Percentiles rank a stretch among this genome's conserved stretches.
Evolutionary conservation across 2,329 filamentous ascomycete species (phyloP).

Genomic region (Grosmannia penicillata): DNA sequence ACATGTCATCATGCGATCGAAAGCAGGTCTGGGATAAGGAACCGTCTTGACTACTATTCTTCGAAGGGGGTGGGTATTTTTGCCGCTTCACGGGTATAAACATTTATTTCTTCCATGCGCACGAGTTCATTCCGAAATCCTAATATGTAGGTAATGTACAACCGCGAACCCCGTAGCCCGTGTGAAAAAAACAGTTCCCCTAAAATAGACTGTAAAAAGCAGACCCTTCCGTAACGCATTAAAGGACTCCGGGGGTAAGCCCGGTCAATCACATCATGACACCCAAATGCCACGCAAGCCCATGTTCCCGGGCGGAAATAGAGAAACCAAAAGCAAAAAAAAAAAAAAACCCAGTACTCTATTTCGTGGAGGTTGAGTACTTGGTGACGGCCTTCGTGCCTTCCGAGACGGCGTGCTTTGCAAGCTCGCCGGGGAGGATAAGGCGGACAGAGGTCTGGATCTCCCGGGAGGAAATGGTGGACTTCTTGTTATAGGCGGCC

Average conservation of each 20-base stretch:
- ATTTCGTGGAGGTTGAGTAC: conserved; percentile 99
- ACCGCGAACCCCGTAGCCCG: conserved; percentile 55
- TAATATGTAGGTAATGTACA: conserved; percentile 56
- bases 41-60: background rate
- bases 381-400: conserved; percentile 99
- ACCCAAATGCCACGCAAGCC: conserved; percentile 42
- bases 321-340: conserved; percentile 33
- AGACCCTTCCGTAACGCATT: conserved; percentile 64
- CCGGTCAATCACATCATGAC: conserved; percentile 41
- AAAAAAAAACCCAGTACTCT: conserved; percentile 31
- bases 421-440: conserved; percentile 95
- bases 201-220: conserved; percentile 34
- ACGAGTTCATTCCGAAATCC: conserved; percentile 49
- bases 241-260: conserved; percentile 40
- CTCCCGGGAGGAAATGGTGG: conserved; percentile 96
- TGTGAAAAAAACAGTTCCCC: conserved; percentile 57
- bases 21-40: conserved; percentile 59
- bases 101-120: conserved; percentile 31
- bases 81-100: too few relatives aligned
- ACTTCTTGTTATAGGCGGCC: conserved; percentile 99
- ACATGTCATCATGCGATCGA: conserved; percentile 75
- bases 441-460: conserved; percentile 98
- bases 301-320: conserved; percentile 17
- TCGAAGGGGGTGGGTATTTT: too few relatives aligned
- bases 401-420: conserved; percentile 98